phyloP scores from a whole-genome alignment of 2,329 filamentous ascomycete species.

The Xylariomycetidae sp. region DNA sequence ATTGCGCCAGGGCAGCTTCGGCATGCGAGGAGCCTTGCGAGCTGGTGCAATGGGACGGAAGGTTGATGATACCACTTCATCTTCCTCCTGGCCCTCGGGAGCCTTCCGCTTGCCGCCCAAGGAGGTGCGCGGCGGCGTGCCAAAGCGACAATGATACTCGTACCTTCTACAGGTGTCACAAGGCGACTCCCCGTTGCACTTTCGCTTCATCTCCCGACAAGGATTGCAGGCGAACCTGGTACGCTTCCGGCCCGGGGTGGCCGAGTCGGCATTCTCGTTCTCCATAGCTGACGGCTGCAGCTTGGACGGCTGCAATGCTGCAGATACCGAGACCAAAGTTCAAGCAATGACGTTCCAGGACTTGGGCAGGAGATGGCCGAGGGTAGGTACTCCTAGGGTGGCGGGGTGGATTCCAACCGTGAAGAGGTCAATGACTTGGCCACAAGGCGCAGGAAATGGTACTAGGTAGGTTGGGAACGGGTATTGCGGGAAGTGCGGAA shows the following conservation, averaged over 20 bases:
- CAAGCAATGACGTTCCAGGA: no score
- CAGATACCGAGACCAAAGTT: no score
- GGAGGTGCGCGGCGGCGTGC: constrained; percentile 24
- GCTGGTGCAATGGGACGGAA: neutral
- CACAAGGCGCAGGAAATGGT: no score
- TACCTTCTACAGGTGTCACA: constrained; percentile 48
- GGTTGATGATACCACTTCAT: neutral
- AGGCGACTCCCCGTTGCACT: constrained; percentile 47
- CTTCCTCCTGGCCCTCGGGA: neutral
- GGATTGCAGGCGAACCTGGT: constrained; percentile 42
- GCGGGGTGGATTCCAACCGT: no score
- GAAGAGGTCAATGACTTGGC: no score
- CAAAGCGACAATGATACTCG: constrained; percentile 47
- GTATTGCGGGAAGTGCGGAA: no score
- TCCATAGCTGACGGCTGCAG: no score
- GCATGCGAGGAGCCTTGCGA: neutral
- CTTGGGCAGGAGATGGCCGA: no score
- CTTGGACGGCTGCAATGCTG: no score
- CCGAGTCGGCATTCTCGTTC: no score
- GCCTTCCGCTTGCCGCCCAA: constrained; percentile 13
- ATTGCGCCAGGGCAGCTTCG: neutral
- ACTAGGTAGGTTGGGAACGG: no score
- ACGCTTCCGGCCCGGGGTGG: constrained; percentile 19
- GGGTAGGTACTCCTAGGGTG: no score
- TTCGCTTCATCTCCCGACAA: constrained; percentile 49